Conservation (phyloP, 148 eudicot species). For the Suaeda aralocaspica region DNA sequence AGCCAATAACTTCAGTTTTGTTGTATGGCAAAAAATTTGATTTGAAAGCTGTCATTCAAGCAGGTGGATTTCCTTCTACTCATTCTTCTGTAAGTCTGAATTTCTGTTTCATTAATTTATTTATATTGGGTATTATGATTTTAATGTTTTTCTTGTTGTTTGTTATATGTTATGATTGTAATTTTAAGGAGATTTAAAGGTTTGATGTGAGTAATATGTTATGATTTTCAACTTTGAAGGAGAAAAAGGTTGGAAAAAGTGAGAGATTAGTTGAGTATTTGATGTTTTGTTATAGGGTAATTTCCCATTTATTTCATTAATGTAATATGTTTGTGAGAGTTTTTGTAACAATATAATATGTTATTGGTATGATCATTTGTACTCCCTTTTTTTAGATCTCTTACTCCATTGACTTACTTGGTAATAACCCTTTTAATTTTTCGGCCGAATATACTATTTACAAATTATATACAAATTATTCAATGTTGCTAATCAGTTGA, state of each 20-base stretch:
- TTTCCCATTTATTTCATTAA: too few relatives aligned
- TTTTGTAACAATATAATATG: background rate
- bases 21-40: slow-evolving; percentile 49
- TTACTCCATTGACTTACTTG: background rate
- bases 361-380: background rate
- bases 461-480: background rate
- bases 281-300: too few relatives aligned
- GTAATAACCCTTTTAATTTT: background rate
- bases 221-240: background rate
- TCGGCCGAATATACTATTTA: too few relatives aligned
- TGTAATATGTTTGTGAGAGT: too few relatives aligned
- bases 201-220: background rate
- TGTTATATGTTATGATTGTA: background rate
- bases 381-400: background rate
- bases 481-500: too few relatives aligned
- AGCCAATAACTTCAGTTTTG: slow-evolving; percentile 61
- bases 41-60: slow-evolving; percentile 46
- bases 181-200: background rate
- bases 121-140: background rate
- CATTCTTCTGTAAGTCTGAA: slow-evolving; percentile 69
- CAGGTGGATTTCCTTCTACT: slow-evolving; percentile 97
- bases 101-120: background rate
- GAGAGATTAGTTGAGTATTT: too few relatives aligned
- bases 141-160: background rate
- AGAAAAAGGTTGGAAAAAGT: too few relatives aligned